Conservation (phyloP, 116 monocot species). For the Posidonia oceanica region DNA sequence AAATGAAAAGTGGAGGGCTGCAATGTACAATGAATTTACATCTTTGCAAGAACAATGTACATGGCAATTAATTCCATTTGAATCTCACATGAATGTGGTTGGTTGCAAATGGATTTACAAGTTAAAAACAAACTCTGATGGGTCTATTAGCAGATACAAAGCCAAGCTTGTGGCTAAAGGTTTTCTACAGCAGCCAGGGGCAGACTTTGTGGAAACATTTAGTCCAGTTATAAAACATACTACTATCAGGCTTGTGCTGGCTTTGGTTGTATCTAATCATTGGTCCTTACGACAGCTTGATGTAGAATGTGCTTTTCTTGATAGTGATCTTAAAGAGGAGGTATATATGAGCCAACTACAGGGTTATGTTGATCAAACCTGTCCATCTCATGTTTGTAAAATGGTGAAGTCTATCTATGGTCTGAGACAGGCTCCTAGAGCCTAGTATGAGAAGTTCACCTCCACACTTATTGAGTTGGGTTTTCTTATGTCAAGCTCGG, state of each 20-base stretch:
- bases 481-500: background rate
- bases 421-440: background rate
- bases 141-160: background rate
- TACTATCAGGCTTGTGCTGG: background rate
- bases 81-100: background rate
- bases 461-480: background rate
- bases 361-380: background rate
- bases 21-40: no score
- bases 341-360: background rate
- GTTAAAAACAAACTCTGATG: background rate
- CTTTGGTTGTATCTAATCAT: background rate
- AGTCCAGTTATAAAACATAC: background rate
- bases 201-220: background rate
- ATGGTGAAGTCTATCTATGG: background rate
- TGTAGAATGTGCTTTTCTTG: background rate
- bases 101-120: background rate
- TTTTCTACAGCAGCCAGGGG: background rate
- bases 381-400: background rate
- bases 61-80: no score
- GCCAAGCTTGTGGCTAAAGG: background rate
- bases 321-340: background rate
- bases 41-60: no score
- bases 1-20: no score
- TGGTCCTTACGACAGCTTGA: background rate
- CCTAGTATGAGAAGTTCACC: background rate